phyloP scores from a whole-genome alignment of 345 rosid species.

The Pistacia vera region DNA sequence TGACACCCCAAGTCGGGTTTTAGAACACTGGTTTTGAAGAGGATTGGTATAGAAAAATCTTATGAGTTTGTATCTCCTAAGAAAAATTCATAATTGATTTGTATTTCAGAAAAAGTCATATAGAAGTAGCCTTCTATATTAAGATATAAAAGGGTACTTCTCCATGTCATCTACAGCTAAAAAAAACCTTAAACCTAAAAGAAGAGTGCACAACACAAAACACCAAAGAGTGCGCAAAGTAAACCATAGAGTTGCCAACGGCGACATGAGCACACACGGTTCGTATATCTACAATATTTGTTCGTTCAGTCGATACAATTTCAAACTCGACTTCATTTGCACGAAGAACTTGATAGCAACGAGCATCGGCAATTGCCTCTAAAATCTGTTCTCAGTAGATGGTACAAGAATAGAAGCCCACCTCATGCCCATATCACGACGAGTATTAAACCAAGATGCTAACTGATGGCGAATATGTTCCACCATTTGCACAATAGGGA shows the following conservation, averaged over 20 bases:
- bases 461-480: conserved; percentile 78
- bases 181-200: too few relatives aligned
- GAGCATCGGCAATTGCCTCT: conserved; percentile 86
- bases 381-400: conserved; percentile 85
- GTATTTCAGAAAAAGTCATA: too few relatives aligned
- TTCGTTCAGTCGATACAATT: conserved; percentile 95
- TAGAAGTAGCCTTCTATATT: too few relatives aligned
- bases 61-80: too few relatives aligned
- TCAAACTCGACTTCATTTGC: conserved; percentile 97
- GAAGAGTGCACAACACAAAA: too few relatives aligned
- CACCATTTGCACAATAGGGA: conserved; percentile 93
- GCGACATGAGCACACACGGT: conserved; percentile 84
- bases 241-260: conserved; percentile 96
- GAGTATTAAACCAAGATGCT: conserved; percentile 58
- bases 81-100: too few relatives aligned
- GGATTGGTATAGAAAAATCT: too few relatives aligned
- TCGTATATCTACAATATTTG: conserved; percentile 89
- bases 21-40: too few relatives aligned
- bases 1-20: too few relatives aligned
- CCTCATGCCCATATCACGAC: conserved; percentile 79
- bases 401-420: conserved; percentile 91
- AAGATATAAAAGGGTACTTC: too few relatives aligned
- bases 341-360: conserved; percentile 94
- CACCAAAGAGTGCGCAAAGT: too few relatives aligned
- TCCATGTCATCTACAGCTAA: too few relatives aligned